Base-by-base conservation (phyloP, 768 basidiomycete genomes). In the Trametes cubensis region DNA sequence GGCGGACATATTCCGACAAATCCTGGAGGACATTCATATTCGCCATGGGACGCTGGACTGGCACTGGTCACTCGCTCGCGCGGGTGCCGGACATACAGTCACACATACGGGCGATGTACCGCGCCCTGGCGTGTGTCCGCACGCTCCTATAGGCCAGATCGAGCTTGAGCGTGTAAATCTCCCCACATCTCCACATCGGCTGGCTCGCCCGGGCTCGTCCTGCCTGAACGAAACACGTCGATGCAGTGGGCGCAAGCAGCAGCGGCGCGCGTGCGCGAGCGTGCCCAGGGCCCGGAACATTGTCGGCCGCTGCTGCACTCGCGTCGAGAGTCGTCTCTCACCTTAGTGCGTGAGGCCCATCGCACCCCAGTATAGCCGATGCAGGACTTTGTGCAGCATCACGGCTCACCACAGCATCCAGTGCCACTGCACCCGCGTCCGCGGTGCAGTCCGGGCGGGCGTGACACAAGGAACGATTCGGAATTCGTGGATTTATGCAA, bases 321-420 rank as follows among this genome's bases (percentile, higher is more conserved):
- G 34, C 34, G n/a, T n/a, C n/a, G n/a, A 34, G 10, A 34, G 25
- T 48, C 23, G 2, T n/a, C n/a, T n/a, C n/a, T n/a, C 39, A 25
- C 25, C 39, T 49, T 62, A 52, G 61, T 50, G 54, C 47, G 21
- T 23, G 26, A 3, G n/a, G 34, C 7, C 42, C 61, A 57, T 57
- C 55, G 61, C 49, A 57, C 55, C 61, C 61, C 61, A 52, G 21
- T 62, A 57, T 62, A 62, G 56, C 55, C 61, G 61, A 62, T 42
- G 44, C 48, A 30, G 48, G 17, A 49, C 14, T 0, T 28, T 26
- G 25, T 15, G 48, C 48, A 30, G 25, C 14, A 13, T 14, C 48
- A 28, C 25, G 46, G 15, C 18, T 28, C 14, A 49, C 25, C 48
- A 23, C 28, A 44, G 42, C 42, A 44, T 44, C 42, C 34, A n/a